Base-by-base conservation (phyloP, 306 rosid species). In the Gastrolobium villosum region DNA sequence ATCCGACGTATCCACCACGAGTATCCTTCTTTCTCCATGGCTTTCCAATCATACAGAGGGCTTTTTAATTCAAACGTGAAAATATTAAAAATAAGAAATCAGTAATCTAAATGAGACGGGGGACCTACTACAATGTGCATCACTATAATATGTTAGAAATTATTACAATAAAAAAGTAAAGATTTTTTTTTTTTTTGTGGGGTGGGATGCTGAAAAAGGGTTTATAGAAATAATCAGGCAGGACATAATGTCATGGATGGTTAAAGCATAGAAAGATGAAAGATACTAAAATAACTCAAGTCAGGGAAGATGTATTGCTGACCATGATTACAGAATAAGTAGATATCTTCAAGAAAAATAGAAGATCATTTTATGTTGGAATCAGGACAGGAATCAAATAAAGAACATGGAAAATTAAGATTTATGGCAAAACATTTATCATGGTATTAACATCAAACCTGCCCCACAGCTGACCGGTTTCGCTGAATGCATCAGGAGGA, bases 391-490 rank as follows among this genome's bases (percentile, higher is more conserved):
- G 5, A 67, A 56, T 20, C 15, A 48, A 62, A 68, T 60, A 59
- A 61, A 68, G 40, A 68, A 69, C 52, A 20, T 40, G 72, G 59
- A 76, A 48, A 70, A 15, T 34, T 28, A 49, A 57, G 62, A 77
- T 59, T 59, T 60, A 32, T 36, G 45, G 36, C 45, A 55, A 65
- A 70, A 55, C 20, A 52, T 53, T 53, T 39, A 79, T 43, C 65
- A 34, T 20, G 30, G 57, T 10, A 69, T 62, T 75, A 39, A 74
- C 72, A 55, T 40, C 68, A 55, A 68, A 94, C 99, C 97, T 94
- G 90, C 89, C 97, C 99, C 97, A 94, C 28, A 94, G 96, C 87
- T 92, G 99, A 80, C 97, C 99, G 70, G 99, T 94, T 82, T 92
- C 94, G 35, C 99, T 94, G 86, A 94, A 94, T 63, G 96, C 95